Evolutionary conservation across 2,329 filamentous ascomycete species (phyloP), one percentile per base, ranked within the genome.

Genomic region (Xenosphaeropsis pyriputrescens): DNA sequence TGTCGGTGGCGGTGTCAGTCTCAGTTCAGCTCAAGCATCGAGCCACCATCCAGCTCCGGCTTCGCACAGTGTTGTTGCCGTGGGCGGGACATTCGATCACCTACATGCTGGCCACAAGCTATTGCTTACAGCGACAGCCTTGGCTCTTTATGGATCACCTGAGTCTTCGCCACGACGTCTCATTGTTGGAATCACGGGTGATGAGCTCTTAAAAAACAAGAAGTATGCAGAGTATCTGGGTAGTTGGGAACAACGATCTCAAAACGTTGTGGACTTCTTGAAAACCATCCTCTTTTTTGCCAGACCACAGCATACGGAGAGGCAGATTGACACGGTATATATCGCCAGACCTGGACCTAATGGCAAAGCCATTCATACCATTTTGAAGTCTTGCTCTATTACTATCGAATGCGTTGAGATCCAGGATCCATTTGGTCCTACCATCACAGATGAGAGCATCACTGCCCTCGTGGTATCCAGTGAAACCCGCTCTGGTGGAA

Each of bases 41-140:
- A 6, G 15, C 32, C 18, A 22, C 18, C 35, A 34, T 32, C 18
- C 37, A 13, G 44, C 43, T 6, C 36, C 49, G 2, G 39, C 45
- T 5, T 32, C 41, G 16, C 72, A 83, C 55, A 60, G 65, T 41
- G 69, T 73, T 12, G 80, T 93, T 36, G 84, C 80, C 37, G 73
- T 96, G 11, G 91, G 89, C 19, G 91, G 91, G 8, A 98, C 91
- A 0, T 98, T 96, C 59, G 91, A 98, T 57, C 86, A 96, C 58
- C 70, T 98, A 16, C 91, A 98, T 55, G 78, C 84, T 4, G 91
- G 91, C 5, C 91, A 98, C 63, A 98, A 96, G 60, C 68, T 96
- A n/a, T 71, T 98, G 15, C 72, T 98, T 15, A 86, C 88, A n/a
- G 88, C 88, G 43, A 84, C 82, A 0, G 73, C 79, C 0, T 72